These are phyloP conservation scores for Fusarium euwallaceae DNA, from an alignment of 2,329 filamentous ascomycete species.

Conservation along the genomic window DNA sequence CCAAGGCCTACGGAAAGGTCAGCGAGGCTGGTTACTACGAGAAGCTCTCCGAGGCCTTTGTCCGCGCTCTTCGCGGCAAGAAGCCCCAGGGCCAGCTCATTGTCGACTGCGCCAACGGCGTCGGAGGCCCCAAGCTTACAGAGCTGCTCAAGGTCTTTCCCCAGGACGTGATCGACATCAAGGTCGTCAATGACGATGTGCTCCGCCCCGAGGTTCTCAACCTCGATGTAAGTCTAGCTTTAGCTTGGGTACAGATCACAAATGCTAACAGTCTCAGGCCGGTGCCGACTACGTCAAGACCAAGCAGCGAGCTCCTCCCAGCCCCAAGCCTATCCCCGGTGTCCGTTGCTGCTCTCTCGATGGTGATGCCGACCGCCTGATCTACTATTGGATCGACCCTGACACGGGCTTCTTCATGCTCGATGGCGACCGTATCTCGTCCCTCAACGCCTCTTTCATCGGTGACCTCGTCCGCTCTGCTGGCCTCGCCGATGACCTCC, in stretches of 20 bases:
- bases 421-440: slow-evolving; percentile 96
- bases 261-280: slow-evolving; percentile 65
- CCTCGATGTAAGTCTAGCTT: slow-evolving; percentile 75
- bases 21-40: slow-evolving; percentile 95
- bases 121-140: slow-evolving; percentile 90
- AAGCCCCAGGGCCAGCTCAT: slow-evolving; percentile 81
- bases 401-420: slow-evolving; percentile 90
- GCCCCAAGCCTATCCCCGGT: slow-evolving; percentile 80
- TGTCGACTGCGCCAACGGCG: slow-evolving; percentile 96
- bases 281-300: slow-evolving; percentile 99
- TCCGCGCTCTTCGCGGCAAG: slow-evolving; percentile 81
- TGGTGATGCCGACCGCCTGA: slow-evolving; percentile 93
- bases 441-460: slow-evolving; percentile 92
- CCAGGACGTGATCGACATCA: slow-evolving; percentile 76
- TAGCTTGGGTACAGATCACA: neutral
- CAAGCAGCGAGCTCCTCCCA: slow-evolving; percentile 89
- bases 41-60: slow-evolving; percentile 89
- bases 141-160: slow-evolving; percentile 89
- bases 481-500: slow-evolving; percentile 82
- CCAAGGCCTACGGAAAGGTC: slow-evolving; percentile 87
- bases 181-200: slow-evolving; percentile 92
- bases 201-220: slow-evolving; percentile 91
- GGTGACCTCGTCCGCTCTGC: slow-evolving; percentile 86
- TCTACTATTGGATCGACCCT: slow-evolving; percentile 92
- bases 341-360: slow-evolving; percentile 92